phyloP scores from a whole-genome alignment of 805 yeast species.

The Pichia kluyveri region DNA sequence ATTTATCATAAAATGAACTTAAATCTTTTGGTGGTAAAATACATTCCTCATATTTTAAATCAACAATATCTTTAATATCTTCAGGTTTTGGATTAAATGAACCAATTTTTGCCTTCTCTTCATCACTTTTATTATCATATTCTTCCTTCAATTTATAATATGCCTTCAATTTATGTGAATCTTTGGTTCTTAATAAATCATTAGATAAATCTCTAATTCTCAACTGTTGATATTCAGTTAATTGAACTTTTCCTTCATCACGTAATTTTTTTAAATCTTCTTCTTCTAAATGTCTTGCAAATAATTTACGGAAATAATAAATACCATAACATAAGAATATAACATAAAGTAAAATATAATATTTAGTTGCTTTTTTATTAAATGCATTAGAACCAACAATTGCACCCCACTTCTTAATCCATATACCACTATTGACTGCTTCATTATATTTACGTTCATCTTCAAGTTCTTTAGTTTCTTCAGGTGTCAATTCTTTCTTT shows the following conservation, averaged over 20 bases:
- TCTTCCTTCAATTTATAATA: slow-evolving; percentile 45
- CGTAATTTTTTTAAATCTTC: slow-evolving; percentile 23
- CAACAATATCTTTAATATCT: slow-evolving; percentile 24
- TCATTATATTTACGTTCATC: slow-evolving; percentile 23
- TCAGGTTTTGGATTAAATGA: slow-evolving; percentile 28
- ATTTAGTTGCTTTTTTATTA: slow-evolving; percentile 53
- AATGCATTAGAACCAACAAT: slow-evolving; percentile 45
- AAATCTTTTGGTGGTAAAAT: slow-evolving; percentile 74
- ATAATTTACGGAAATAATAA: slow-evolving; percentile 58
- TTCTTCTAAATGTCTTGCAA: slow-evolving; percentile 54
- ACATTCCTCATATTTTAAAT: slow-evolving; percentile 25
- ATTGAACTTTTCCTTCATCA: slow-evolving; percentile 26
- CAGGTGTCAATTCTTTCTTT: slow-evolving; percentile 21
- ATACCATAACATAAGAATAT: slow-evolving; percentile 50
- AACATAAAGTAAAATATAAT: slow-evolving; percentile 51
- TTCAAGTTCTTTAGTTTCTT: slow-evolving; percentile 21
- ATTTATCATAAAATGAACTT: slow-evolving; percentile 63
- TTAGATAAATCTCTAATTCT: slow-evolving; percentile 50
- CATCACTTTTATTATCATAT: slow-evolving; percentile 16
- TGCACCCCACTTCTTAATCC: slow-evolving; percentile 42
- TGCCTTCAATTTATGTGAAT: slow-evolving; percentile 47
- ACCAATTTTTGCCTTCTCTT: slow-evolving; percentile 12
- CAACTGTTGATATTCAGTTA: slow-evolving; percentile 56
- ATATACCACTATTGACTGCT: slow-evolving; percentile 26
- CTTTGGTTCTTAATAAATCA: slow-evolving; percentile 56